Evolutionary conservation across 495 filamentous ascomycete species (phyloP).

Genomic region (Penicillium simplicissimum): DNA sequence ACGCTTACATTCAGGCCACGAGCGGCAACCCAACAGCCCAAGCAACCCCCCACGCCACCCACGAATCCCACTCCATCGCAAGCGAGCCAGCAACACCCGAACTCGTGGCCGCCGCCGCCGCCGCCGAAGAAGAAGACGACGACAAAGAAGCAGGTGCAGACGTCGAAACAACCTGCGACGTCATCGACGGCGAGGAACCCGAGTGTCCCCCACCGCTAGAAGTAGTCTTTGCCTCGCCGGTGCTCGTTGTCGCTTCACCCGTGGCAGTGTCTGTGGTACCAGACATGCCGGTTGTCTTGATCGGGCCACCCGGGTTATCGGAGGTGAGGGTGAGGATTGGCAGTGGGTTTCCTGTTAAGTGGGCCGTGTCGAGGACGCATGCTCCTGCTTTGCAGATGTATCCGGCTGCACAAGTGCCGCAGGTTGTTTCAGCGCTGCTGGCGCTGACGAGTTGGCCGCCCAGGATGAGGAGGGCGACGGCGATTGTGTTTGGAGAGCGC

Average conservation of each 20-base stretch:
- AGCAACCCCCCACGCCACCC: not conserved
- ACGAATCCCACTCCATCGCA: not conserved
- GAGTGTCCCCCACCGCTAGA: not conserved
- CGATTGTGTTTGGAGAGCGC: not conserved
- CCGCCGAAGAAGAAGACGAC: not conserved
- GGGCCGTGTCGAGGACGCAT: constrained; percentile 4
- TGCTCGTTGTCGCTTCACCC: not conserved
- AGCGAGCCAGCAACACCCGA: not conserved
- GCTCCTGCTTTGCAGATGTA: not conserved
- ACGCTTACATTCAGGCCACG: not conserved
- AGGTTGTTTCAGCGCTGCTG: not conserved
- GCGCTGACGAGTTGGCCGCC: not conserved
- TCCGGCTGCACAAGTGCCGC: not conserved
- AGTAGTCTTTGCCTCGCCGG: too few relatives aligned
- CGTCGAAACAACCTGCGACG: not conserved
- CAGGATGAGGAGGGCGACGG: not conserved
- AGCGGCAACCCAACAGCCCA: constrained; percentile 1
- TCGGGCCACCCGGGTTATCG: constrained; percentile 3
- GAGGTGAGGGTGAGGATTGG: constrained; percentile 1
- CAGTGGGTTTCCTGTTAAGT: not conserved
- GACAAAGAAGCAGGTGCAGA: not conserved
- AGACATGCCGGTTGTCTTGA: not conserved
- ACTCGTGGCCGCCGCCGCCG: not conserved
- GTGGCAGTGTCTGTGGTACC: not conserved
- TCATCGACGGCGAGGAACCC: not conserved